Evolutionary conservation across 352 stramenopile genomes (phyloP).

Genomic region (Globisporangium orthogonon): DNA sequence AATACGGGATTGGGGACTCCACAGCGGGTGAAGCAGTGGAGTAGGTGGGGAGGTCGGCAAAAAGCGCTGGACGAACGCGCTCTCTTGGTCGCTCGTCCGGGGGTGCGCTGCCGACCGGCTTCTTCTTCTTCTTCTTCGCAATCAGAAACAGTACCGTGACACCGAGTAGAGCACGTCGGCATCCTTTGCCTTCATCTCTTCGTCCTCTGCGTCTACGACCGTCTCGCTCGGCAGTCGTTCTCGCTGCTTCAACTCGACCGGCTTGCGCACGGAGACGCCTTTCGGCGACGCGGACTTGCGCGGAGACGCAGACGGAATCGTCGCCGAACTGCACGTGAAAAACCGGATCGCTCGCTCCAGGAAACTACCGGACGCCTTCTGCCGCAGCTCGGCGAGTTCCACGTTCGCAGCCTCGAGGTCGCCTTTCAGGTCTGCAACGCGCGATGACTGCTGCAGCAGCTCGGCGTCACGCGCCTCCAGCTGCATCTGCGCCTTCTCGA

Average conservation of each 20-base stretch:
- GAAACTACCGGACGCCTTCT: constrained; percentile 27
- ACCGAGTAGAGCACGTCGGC: constrained; percentile 50
- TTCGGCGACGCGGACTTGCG: constrained; percentile 10
- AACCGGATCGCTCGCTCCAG: constrained; percentile 80
- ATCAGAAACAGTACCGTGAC: constrained; percentile 52
- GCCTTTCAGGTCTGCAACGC: constrained; percentile 51
- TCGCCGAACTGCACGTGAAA: constrained; percentile 73
- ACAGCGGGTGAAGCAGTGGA: neutral
- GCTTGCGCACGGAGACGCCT: constrained; percentile 25
- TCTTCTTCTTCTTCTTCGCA: too few species aligned
- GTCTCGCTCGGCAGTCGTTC: constrained; percentile 25
- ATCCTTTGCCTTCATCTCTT: constrained; percentile 51
- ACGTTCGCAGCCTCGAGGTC: constrained; percentile 44
- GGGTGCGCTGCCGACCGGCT: neutral
- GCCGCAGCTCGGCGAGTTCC: constrained; percentile 43
- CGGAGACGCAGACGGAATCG: constrained; percentile 37
- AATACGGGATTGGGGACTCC: constrained; percentile 3
- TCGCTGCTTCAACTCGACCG: constrained; percentile 18
- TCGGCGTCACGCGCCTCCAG: constrained; percentile 45
- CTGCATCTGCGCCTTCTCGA: constrained; percentile 46
- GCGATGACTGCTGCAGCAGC: constrained; percentile 50
- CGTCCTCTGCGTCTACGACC: constrained; percentile 32
- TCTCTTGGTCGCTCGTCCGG: constrained; percentile 9
- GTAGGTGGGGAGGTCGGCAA: neutral
- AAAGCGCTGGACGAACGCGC: constrained; percentile 5